Evolutionary conservation across 2,329 filamentous ascomycete species (phyloP), one percentile per base, ranked within the genome.

Genomic region (Aspergillus pseudotamarii): DNA sequence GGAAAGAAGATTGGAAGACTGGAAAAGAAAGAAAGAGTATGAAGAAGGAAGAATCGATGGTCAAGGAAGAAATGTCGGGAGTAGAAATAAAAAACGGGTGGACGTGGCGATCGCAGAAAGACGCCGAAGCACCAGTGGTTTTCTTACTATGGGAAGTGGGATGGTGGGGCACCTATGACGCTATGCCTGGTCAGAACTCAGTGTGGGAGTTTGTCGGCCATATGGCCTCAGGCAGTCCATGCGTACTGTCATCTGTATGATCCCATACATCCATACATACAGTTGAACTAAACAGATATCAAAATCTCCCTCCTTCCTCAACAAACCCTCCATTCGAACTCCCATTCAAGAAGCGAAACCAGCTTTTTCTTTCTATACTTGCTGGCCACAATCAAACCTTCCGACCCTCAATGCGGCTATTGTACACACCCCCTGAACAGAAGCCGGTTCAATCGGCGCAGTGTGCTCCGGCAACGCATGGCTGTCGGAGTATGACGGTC

Each of bases 391-490:
- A 32, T 51, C 48, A 19, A 51, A 12, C 19, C 28, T 51, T 32
- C 19, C 28, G 16, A 34, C n/a, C 28, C 6, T 51, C 48, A 30
- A 19, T 4, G 28, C 48, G 48, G 48, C 28, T 51, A 51, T 51
- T 51, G 48, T 6, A 34, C n/a, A 51, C 30, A n/a, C 43, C 57
- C 50, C 53, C 53, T 46, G 26, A 30, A 19, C 19, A 28, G 28
- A 32, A 30, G 30, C 46, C 53, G 59, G 56, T 59, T 61, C 60
- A 58, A 55, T 63, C 74, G 74, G 74, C 67, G 64, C 73, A 76
- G 72, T 62, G 73, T 76, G 72, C 73, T 76, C 74, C 74, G 74
- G 63, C 56, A 58, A 60, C 56, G 45, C 36, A 60, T 51, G n/a
- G 32, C 32, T 38, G 6, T 36, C 14, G 38, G 38, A 41, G 38